phyloP scores from a whole-genome alignment of 2,329 filamentous ascomycete species.

The Aplosporella prunicola region DNA sequence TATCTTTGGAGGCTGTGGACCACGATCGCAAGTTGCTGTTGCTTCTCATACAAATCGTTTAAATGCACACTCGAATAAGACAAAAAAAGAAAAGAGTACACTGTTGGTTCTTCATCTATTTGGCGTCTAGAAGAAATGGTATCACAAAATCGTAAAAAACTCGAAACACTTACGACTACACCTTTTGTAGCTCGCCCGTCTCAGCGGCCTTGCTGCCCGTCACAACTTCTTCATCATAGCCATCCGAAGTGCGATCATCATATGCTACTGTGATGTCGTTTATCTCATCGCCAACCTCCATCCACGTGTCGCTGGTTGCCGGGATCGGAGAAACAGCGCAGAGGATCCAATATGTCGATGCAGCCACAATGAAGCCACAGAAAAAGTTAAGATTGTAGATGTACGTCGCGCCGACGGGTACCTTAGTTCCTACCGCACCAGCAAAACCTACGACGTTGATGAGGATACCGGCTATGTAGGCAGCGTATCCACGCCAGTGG shows the following conservation, averaged over 20 bases:
- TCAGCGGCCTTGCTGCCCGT: too few species aligned
- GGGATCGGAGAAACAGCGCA: slow-evolving; percentile 63
- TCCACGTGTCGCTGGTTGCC: slow-evolving; percentile 65
- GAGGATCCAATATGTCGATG: slow-evolving; percentile 57
- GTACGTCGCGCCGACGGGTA: slow-evolving; percentile 71
- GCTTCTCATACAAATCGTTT: too few species aligned
- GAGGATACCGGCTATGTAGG: slow-evolving; percentile 74
- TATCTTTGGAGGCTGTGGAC: too few species aligned
- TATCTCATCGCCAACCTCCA: slow-evolving; percentile 61
- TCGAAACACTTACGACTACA: too few species aligned
- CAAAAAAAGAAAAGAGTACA: too few species aligned
- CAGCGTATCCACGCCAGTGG: slow-evolving; percentile 74
- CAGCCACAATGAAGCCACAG: slow-evolving; percentile 65
- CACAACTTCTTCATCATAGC: slow-evolving; percentile 9
- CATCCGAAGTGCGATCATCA: slow-evolving; percentile 12
- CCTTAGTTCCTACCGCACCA: slow-evolving; percentile 61
- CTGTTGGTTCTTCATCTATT: too few species aligned
- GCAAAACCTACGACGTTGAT: slow-evolving; percentile 91
- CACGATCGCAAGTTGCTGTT: too few species aligned
- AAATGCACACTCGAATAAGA: too few species aligned
- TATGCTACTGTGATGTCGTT: slow-evolving; percentile 24
- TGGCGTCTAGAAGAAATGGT: too few species aligned
- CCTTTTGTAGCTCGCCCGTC: too few species aligned
- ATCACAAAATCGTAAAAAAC: too few species aligned
- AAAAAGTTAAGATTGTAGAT: slow-evolving; percentile 92